A percentile compares a stretch with the other conserved stretches of the same genome.
These are phyloP conservation scores for Ophiocordyceps sinensis DNA, from an alignment of 2,329 filamentous ascomycete genomes.

Conservation along the genomic window DNA sequence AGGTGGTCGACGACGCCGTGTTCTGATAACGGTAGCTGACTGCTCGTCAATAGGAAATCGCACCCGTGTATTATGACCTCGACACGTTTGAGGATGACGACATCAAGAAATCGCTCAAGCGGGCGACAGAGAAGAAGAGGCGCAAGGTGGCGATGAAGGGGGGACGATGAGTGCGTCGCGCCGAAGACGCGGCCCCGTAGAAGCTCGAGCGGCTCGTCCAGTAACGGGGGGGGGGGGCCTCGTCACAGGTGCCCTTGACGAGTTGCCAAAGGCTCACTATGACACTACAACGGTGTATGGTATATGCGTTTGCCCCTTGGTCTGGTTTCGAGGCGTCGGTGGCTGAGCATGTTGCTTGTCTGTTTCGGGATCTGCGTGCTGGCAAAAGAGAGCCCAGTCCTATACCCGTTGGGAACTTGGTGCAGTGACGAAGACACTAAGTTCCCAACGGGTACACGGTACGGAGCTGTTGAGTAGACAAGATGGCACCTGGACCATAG, in stretches of 20 bases:
- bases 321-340: neutral
- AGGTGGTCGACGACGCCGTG: neutral
- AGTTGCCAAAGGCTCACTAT: neutral
- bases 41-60: conserved; percentile 57
- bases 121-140: conserved; percentile 44
- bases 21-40: neutral
- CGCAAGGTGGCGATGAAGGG: conserved; percentile 43
- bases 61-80: conserved; percentile 83
- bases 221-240: neutral
- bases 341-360: neutral
- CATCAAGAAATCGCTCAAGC: conserved; percentile 53
- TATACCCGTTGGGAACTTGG: too few relatives aligned
- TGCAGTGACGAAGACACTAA: too few relatives aligned
- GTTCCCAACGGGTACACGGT: too few relatives aligned
- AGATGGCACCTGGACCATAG: conserved; percentile 1
- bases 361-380: neutral
- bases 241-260: neutral
- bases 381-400: neutral
- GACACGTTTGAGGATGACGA: conserved; percentile 74
- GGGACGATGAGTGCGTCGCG: conserved; percentile 17
- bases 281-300: neutral
- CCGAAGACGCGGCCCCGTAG: neutral
- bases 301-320: neutral
- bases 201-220: neutral
- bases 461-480: neutral